A percentile compares a stretch with the other conserved stretches of the same genome.
Conservation (phyloP, 768 basidiomycete genomes). For the Cyclocybe aegerita region DNA sequence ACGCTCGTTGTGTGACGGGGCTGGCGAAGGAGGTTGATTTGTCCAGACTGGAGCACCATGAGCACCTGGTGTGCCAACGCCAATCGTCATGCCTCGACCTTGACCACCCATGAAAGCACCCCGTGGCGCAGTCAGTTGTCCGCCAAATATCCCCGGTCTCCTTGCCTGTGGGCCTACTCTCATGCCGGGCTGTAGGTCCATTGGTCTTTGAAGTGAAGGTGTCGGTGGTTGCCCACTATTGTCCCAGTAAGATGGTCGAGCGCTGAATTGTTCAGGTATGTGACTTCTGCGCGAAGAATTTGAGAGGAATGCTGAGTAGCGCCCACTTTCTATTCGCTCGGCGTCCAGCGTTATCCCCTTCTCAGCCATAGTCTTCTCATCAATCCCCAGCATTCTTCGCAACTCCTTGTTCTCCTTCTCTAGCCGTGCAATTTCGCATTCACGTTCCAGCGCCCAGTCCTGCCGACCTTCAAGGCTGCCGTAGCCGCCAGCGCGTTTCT, state of each 20-base stretch:
- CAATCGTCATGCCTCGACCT: constrained; percentile 25
- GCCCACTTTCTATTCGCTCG: constrained; percentile 43
- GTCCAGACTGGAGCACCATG: constrained; percentile 32
- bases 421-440: constrained; percentile 80
- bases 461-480: constrained; percentile 40
- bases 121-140: constrained; percentile 29
- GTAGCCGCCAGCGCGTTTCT: constrained; percentile 18
- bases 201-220: constrained; percentile 40
- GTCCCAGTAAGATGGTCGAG: constrained; percentile 30
- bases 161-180: constrained; percentile 52
- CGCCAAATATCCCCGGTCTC: constrained; percentile 60
- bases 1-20: constrained; percentile 39
- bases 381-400: constrained; percentile 74
- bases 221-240: constrained; percentile 31
- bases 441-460: constrained; percentile 90
- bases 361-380: constrained; percentile 49
- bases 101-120: constrained; percentile 30
- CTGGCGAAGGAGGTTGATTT: constrained; percentile 38
- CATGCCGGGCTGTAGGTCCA: constrained; percentile 53
- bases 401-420: constrained; percentile 82
- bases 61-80: constrained; percentile 12
- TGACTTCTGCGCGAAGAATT: constrained; percentile 29
- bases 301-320: constrained; percentile 33
- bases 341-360: constrained; percentile 54
- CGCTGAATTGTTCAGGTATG: constrained; percentile 14